Percentiles rank a stretch among this genome's conserved stretches.
phyloP scores from a whole-genome alignment of 805 yeast species.

The Tetrapisispora phaffii region DNA sequence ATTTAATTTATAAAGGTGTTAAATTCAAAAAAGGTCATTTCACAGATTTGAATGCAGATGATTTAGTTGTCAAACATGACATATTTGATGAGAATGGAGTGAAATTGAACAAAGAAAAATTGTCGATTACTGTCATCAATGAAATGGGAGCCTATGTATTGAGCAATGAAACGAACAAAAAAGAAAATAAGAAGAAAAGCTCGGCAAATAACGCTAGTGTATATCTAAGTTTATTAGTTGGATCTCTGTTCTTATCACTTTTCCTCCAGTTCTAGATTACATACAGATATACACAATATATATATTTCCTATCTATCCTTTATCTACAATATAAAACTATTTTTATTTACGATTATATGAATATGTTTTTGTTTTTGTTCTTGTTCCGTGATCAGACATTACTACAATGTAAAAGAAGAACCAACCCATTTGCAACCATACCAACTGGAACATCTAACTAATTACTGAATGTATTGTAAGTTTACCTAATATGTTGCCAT shows the following conservation, averaged over 20 bases:
- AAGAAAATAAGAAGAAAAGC: neutral
- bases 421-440: too few species aligned
- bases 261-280: neutral
- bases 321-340: too few species aligned
- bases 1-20: conserved; percentile 42
- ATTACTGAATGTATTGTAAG: too few species aligned
- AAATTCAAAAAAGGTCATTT: conserved; percentile 39
- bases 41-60: conserved; percentile 36
- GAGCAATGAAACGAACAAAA: neutral
- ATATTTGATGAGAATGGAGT: conserved; percentile 38
- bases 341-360: too few species aligned
- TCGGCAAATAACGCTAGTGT: neutral
- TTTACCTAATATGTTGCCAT: too few species aligned
- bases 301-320: too few species aligned
- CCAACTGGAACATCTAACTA: too few species aligned
- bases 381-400: too few species aligned
- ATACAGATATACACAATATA: neutral
- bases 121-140: conserved; percentile 13
- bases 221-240: neutral
- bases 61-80: conserved; percentile 34
- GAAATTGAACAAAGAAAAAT: conserved; percentile 11
- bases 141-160: neutral
- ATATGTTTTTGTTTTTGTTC: too few species aligned
- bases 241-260: neutral
- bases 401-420: too few species aligned